Conservation (phyloP, 1,284 basidiomycete genomes). For the Rhizoctonia solani region DNA sequence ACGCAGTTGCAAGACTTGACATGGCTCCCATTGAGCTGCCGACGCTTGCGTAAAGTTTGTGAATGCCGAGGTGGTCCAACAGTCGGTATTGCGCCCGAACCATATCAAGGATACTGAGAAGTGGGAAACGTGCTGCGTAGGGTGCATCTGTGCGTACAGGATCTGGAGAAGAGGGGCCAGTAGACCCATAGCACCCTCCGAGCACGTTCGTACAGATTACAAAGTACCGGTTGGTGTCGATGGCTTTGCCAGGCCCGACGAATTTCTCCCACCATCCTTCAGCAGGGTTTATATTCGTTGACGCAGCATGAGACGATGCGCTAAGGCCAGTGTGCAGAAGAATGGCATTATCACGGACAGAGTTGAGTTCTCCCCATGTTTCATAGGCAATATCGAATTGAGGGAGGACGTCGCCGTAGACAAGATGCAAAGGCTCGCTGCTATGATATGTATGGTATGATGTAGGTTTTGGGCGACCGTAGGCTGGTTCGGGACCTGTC, state of each 20-base stretch:
- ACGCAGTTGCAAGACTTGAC: constrained; percentile 95
- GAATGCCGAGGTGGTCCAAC: constrained; percentile 83
- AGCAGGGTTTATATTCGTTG: constrained; percentile 74
- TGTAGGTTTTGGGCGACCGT: constrained; percentile 71
- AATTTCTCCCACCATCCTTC: constrained; percentile 99
- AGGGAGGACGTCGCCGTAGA: constrained; percentile 74
- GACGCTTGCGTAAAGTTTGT: constrained; percentile 88
- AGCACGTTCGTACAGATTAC: constrained; percentile 97
- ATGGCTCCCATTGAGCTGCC: constrained; percentile 97
- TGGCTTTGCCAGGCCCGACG: constrained; percentile 90
- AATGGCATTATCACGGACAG: constrained; percentile 82
- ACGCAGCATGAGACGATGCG: constrained; percentile 94
- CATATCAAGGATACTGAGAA: constrained; percentile 97
- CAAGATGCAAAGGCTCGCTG: constrained; percentile 64
- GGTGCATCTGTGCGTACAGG: constrained; percentile 55
- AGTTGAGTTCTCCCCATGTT: constrained; percentile 91
- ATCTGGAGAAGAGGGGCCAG: constrained; percentile 85
- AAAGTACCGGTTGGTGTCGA: constrained; percentile 93
- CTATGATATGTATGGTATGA: constrained; percentile 72
- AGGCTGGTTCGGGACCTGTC: constrained; percentile 72
- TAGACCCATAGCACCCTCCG: constrained; percentile 96
- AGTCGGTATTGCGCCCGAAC: constrained; percentile 88
- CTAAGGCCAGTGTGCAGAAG: constrained; percentile 97
- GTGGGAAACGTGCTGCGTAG: constrained; percentile 91
- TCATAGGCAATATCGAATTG: constrained; percentile 93